Conservation (phyloP, 768 basidiomycete genomes). For the Trametes cingulata region DNA sequence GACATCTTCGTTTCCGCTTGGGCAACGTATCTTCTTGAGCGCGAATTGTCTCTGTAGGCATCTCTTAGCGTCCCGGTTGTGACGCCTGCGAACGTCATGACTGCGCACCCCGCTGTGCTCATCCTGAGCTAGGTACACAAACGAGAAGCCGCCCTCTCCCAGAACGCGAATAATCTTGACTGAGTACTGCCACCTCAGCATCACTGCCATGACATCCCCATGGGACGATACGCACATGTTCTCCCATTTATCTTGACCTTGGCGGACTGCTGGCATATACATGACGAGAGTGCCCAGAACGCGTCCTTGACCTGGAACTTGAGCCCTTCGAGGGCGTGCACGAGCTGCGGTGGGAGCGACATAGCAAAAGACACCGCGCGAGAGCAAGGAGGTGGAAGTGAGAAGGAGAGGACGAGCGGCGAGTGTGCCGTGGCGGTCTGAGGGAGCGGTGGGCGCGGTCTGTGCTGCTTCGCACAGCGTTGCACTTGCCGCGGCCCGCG, state of each 20-base stretch:
- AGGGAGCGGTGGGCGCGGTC: background rate
- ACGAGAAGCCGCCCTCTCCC: conserved; percentile 95
- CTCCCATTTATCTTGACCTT: conserved; percentile 95
- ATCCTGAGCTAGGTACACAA: conserved; percentile 87
- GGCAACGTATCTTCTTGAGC: conserved; percentile 95
- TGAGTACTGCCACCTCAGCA: conserved; percentile 29
- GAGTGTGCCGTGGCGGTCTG: background rate
- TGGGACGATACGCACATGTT: conserved; percentile 65
- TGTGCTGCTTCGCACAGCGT: conserved; percentile 14
- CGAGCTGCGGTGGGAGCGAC: conserved; percentile 29
- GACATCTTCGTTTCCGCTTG: conserved; percentile 83
- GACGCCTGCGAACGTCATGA: conserved; percentile 6
- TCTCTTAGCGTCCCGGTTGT: background rate
- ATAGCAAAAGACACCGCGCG: conserved; percentile 11
- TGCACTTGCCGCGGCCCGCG: conserved; percentile 12
- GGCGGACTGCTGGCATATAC: conserved; percentile 77
- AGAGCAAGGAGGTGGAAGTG: background rate
- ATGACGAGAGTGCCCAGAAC: conserved; percentile 77
- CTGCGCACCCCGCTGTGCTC: conserved; percentile 75
- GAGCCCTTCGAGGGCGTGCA: conserved; percentile 30
- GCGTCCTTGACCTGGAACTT: conserved; percentile 72
- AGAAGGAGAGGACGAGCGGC: background rate
- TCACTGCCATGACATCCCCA: background rate
- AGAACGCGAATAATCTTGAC: conserved; percentile 90
- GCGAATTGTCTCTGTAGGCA: conserved; percentile 79